A percentile compares a stretch with the other conserved stretches of the same genome.
Conservation (phyloP, 2,329 filamentous ascomycete genomes). For the Blumeria graminis region DNA sequence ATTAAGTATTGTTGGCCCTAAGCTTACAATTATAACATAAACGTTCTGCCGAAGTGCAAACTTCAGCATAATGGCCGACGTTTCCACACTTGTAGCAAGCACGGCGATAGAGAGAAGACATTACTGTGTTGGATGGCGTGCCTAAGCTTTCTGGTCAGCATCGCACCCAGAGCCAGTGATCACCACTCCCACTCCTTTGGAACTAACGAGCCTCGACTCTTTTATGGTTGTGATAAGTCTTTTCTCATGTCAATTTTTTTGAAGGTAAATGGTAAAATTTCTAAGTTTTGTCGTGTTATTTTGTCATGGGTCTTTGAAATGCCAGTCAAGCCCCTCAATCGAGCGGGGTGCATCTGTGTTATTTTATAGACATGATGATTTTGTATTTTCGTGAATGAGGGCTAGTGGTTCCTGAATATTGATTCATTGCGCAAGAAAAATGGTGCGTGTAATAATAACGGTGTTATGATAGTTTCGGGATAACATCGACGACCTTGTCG, state of each 20-base stretch:
- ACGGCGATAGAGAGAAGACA: conserved; percentile 62
- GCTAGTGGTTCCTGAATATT: conserved; percentile 8
- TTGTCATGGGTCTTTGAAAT: no score
- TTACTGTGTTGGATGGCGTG: conserved; percentile 19
- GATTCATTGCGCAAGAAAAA: neutral
- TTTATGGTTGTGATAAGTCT: no score
- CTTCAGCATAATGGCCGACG: conserved; percentile 61
- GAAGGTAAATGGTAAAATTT: no score
- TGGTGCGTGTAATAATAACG: neutral
- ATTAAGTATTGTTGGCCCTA: neutral
- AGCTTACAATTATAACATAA: conserved; percentile 96
- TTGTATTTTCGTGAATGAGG: conserved; percentile 2
- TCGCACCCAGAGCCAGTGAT: conserved; percentile 10
- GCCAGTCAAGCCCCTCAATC: no score
- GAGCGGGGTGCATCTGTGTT: conserved; percentile 4
- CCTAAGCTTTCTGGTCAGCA: conserved; percentile 16
- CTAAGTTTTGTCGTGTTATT: no score
- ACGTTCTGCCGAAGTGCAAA: conserved; percentile 91
- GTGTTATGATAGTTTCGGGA: neutral
- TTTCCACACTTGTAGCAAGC: conserved; percentile 55
- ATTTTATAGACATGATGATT: conserved; percentile 9
- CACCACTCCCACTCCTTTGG: conserved; percentile 15
- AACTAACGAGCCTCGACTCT: no score
- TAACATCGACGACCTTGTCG: neutral
- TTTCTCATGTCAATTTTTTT: no score